phyloP scores from a whole-genome alignment of 2,329 filamentous ascomycete genomes.

The Colletotrichum acutatum region DNA sequence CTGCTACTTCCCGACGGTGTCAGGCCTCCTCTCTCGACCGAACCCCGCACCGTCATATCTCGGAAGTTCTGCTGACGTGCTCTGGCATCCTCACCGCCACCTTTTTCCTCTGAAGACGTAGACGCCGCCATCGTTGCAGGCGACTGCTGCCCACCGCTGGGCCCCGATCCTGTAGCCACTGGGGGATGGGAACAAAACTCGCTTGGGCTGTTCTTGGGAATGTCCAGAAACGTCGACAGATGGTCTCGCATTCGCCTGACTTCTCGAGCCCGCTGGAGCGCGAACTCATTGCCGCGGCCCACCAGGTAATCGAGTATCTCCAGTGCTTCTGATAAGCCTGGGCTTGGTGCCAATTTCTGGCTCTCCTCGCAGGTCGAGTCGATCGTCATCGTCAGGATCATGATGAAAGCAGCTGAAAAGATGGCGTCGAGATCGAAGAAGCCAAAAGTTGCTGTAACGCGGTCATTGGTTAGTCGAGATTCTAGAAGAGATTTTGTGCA shows the following conservation, averaged over 20 bases:
- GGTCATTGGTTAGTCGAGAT: neutral
- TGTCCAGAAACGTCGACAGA: conserved; percentile 17
- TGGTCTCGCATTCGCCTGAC: conserved; percentile 24
- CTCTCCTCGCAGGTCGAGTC: conserved; percentile 41
- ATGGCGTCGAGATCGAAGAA: conserved; percentile 35
- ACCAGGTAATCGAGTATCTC: conserved; percentile 44
- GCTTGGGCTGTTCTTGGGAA: conserved; percentile 26
- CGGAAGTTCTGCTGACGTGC: neutral
- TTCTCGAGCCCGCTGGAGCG: conserved; percentile 25
- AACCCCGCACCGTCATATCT: neutral
- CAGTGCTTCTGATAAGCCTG: conserved; percentile 40
- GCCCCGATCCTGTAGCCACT: neutral
- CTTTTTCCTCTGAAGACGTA: neutral
- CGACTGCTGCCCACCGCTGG: neutral
- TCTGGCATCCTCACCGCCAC: neutral
- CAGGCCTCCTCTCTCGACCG: neutral
- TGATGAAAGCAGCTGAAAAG: conserved; percentile 35
- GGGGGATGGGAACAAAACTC: neutral
- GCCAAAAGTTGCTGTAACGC: conserved; percentile 9
- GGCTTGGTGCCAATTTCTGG: conserved; percentile 40
- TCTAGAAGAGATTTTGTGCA: no score
- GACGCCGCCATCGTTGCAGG: neutral
- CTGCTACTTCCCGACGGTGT: neutral
- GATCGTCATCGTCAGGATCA: conserved; percentile 30
- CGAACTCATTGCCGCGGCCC: conserved; percentile 42